These are phyloP conservation scores for Tricholoma sp. DNA, from an alignment of 768 basidiomycete species.

Conservation along the genomic window DNA sequence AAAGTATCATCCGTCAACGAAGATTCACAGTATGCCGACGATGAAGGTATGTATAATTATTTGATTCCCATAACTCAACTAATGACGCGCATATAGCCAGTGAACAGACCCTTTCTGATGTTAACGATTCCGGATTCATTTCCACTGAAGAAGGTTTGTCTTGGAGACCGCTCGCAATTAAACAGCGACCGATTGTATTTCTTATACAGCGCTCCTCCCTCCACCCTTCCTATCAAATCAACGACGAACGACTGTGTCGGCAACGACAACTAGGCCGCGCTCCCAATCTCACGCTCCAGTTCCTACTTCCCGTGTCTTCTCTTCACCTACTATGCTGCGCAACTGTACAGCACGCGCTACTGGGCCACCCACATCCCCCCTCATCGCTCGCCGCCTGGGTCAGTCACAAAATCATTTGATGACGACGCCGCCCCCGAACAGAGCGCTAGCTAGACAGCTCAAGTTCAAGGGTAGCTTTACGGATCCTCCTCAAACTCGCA, in stretches of 20 bases:
- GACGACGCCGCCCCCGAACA: slow-evolving; percentile 68
- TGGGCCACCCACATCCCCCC: slow-evolving; percentile 27
- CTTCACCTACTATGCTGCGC: slow-evolving; percentile 32
- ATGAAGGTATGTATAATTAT: slow-evolving; percentile 37
- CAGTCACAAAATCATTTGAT: slow-evolving; percentile 31
- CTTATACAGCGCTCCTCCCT: slow-evolving; percentile 46
- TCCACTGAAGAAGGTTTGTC: slow-evolving; percentile 46
- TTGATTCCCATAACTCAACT: slow-evolving; percentile 14
- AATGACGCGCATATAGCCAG: slow-evolving; percentile 47
- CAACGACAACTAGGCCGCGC: slow-evolving; percentile 41
- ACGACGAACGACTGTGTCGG: slow-evolving; percentile 19
- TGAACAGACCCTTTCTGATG: slow-evolving; percentile 44
- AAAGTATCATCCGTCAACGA: slow-evolving; percentile 52
- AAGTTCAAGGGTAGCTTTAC: slow-evolving; percentile 69
- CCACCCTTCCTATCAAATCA: slow-evolving; percentile 51
- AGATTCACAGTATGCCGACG: slow-evolving; percentile 39
- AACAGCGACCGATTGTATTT: slow-evolving; percentile 12
- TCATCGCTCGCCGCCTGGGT: slow-evolving; percentile 29
- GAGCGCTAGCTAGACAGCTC: slow-evolving; percentile 46
- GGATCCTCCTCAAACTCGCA: slow-evolving; percentile 56
- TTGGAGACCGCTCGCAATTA: neutral
- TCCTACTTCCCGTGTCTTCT: slow-evolving; percentile 24
- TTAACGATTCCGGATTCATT: slow-evolving; percentile 41
- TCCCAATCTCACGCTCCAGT: slow-evolving; percentile 52
- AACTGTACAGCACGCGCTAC: slow-evolving; percentile 15